Evolutionary conservation across 2,329 filamentous ascomycete species (phyloP), one percentile per base, ranked within the genome.

Genomic region (Penicillium sp.): DNA sequence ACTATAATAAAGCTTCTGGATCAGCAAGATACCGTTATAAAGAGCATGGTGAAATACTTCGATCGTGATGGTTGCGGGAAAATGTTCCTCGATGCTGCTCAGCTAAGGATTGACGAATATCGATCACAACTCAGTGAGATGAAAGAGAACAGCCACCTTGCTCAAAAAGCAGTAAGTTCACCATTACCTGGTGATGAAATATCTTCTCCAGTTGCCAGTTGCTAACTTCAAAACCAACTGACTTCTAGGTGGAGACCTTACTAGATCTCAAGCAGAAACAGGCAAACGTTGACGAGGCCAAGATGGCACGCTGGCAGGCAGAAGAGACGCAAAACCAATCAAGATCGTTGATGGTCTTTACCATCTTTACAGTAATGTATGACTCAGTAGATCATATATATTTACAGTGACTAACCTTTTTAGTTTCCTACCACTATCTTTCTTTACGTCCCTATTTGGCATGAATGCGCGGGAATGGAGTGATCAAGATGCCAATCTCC

Each of bases 191-290:
- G 5, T 3, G 1, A 22, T 41, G 0, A 1, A 41, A 14, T 5
- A 0, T 14, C 13, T 13, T 5, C 11, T 14, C 1, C 4, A 21
- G 19, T 6, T 41, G 7, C 9, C 8, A 11, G 13, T 22, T 2
- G 6, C 39, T 41, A 4, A 41, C 19, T 2, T 41, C 24, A 26
- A 26, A 6, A 8, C 26, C 3, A 10, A 33, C 1, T 10, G 3
- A 14, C 16, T 1, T 14, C 2, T 37, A 82, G 77, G 87, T 86
- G 60, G 84, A 87, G 63, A 86, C 86, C 60, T 78, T 88, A 5
- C 81, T 88, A 13, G 84, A 88, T 68, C 86, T 88, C 79, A 85
- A 86, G 41, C 85, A 88, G 66, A 84, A 86, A 16, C 85, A 88
- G 64, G 85, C 85, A 0, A 86, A 88, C 64, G 84, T 88, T 2